Evolutionary conservation across 140 eudicot genomes (phyloP), one percentile per base, ranked within the genome.

Genomic region (Anethum foeniculum): DNA sequence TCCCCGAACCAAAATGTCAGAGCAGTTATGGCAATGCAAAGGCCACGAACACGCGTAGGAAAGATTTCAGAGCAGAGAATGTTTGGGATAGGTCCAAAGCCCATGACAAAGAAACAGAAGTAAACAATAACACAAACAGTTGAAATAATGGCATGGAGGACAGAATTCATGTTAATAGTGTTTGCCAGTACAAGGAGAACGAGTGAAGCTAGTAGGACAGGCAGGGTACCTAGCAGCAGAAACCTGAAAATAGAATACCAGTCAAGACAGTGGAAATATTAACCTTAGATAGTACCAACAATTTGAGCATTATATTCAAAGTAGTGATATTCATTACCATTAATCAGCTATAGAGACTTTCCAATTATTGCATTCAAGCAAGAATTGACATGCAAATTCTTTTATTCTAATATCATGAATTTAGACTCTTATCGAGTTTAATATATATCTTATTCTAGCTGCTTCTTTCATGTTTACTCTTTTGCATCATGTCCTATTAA

Each of bases 31-130:
- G 99, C 99, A 39, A 95, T 95, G 91, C 99, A 95, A 83, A 95
- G 84, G 43, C 99, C 99, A 64, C 99, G 95, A 72, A 91, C 99
- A 27, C 97, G 90, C 0, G 99, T 95, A 1, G 99, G 98, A 60
- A 95, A 95, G 77, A 95, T 95, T 84, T 95, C 99, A 0, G 99
- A 81, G 86, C 99, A 95, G 74, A 95, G 96, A 71, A 95, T 95
- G 83, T 95, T 95, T 34, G 99, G 99, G 84, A 95, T 88, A 3
- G 99, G 99, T 1, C 99, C 99, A 44, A 88, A 95, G 34, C 99
- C 99, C 99, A 95, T 95, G n/a, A 95, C 99, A 30, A 95, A 95
- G 77, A 86, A 84, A 93, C 99, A 95, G 84, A 93, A 91, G 86
- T 95, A 95, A 30, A 95, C 91, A 21, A 93, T 82, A 27, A 95